phyloP scores from a whole-genome alignment of 164 flowering plant species.

The grape (Vitis vinifera) region ASM3070453v1 NC_081821.1:786001-786500 shows the following conservation, averaged over 20 bases:
- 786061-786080: too few relatives aligned
- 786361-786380: slow-evolving; percentile 48
- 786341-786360: not conserved
- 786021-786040: too few relatives aligned
- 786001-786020: too few relatives aligned
- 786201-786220: slow-evolving; percentile 93
- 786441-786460: slow-evolving; percentile 92
- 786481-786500: slow-evolving; percentile 88
- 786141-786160: too few relatives aligned
- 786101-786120: too few relatives aligned
- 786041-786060: too few relatives aligned
- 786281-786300: slow-evolving; percentile 87
- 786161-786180: too few relatives aligned
- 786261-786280: slow-evolving; percentile 89
- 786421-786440: slow-evolving; percentile 59
- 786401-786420: slow-evolving; percentile 85
- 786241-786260: slow-evolving; percentile 83
- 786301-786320: not conserved
- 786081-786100: too few relatives aligned
- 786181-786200: slow-evolving; percentile 57
- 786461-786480: slow-evolving; percentile 87
- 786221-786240: slow-evolving; percentile 70
- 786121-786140: too few relatives aligned
- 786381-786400: slow-evolving; percentile 92
- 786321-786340: too few relatives aligned